Evolutionary conservation across 169 alveolate species (phyloP).

Genomic region (Plasmodium relictum): DNA sequence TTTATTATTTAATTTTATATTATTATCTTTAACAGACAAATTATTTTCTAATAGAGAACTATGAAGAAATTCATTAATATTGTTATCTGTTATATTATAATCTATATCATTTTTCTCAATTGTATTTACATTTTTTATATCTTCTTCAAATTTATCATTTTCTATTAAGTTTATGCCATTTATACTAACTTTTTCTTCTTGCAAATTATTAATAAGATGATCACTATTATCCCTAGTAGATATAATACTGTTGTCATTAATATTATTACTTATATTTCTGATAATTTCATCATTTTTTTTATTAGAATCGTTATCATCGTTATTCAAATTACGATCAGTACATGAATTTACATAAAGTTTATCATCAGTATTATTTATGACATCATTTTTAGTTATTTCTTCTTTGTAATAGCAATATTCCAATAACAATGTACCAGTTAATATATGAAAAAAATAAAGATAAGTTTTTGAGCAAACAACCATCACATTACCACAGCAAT

Average conservation of each 20-base stretch:
- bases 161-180: neutral
- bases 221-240: neutral
- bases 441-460: constrained; percentile 51
- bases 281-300: neutral
- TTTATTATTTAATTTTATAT: constrained; percentile 13
- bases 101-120: neutral
- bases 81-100: constrained; percentile 4
- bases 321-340: neutral
- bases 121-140: neutral
- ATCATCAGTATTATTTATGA: neutral
- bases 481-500: constrained; percentile 47
- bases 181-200: neutral
- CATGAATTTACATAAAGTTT: neutral
- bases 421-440: constrained; percentile 61
- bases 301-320: neutral
- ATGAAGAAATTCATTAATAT: neutral
- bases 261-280: neutral
- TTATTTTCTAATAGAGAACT: neutral
- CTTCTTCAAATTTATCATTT: constrained; percentile 15
- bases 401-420: constrained; percentile 53
- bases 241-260: neutral
- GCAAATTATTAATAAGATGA: neutral
- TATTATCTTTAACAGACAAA: constrained; percentile 9
- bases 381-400: constrained; percentile 3
- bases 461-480: constrained; percentile 56